Percentiles rank a stretch among this genome's conserved stretches.
Conservation (phyloP, 2,329 filamentous ascomycete species). For the Verticillium nonalfalfae region DNA sequence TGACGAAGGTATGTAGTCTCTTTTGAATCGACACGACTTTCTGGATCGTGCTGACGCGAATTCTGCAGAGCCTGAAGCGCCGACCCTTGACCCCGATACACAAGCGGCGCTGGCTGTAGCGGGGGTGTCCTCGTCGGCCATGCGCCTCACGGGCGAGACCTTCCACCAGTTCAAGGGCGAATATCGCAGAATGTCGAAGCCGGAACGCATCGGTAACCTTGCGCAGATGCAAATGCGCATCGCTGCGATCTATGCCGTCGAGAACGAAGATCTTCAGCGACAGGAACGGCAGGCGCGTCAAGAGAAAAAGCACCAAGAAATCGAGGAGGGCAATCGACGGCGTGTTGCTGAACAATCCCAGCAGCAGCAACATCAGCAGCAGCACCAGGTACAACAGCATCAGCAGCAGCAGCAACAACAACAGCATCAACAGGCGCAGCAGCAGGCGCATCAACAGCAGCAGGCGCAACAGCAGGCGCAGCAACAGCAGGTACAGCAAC, state of each 20-base stretch:
- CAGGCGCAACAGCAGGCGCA: conserved; percentile 1
- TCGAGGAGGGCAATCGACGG: conserved; percentile 24
- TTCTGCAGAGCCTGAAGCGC: conserved; percentile 16
- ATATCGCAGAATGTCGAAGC: conserved; percentile 34
- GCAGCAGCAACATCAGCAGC: conserved; percentile 13
- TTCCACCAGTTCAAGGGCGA: conserved; percentile 37
- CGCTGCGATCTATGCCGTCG: conserved; percentile 36
- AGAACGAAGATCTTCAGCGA: conserved; percentile 36
- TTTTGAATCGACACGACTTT: neutral
- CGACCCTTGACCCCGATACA: conserved; percentile 27
- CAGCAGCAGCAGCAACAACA: conserved; percentile 11
- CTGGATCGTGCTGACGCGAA: neutral
- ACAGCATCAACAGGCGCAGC: conserved; percentile 17
- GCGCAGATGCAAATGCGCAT: conserved; percentile 34
- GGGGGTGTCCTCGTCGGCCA: conserved; percentile 28
- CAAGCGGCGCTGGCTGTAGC: conserved; percentile 29
- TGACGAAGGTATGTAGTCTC: conserved; percentile 6
- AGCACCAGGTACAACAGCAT: conserved; percentile 8
- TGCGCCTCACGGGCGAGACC: conserved; percentile 34
- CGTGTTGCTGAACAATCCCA: conserved; percentile 19
- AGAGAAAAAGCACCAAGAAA: conserved; percentile 28
- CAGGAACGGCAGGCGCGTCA: conserved; percentile 29
- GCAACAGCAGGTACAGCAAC: conserved; percentile 1
- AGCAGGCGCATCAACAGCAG: conserved; percentile 11
- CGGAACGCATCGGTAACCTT: conserved; percentile 29